These are phyloP conservation scores for Fusarium udum DNA, from an alignment of 2,329 filamentous ascomycete species.

Conservation along the genomic window DNA sequence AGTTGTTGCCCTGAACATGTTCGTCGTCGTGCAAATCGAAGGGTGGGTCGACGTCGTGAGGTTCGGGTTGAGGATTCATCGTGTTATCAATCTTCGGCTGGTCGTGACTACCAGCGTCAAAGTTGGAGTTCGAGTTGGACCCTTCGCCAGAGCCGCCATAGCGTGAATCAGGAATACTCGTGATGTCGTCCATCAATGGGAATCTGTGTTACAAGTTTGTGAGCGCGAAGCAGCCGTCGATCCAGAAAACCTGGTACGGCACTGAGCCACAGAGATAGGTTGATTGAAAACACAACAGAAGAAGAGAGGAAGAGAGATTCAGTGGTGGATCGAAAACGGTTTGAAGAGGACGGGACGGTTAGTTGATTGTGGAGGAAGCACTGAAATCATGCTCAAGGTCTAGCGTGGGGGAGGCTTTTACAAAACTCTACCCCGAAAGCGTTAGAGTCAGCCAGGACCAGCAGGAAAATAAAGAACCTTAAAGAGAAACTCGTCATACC, in stretches of 20 bases:
- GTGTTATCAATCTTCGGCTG: slow-evolving; percentile 14
- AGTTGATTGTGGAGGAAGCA: slow-evolving; percentile 28
- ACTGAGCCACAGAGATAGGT: not conserved
- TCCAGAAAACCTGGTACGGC: slow-evolving; percentile 3
- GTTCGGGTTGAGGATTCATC: slow-evolving; percentile 11
- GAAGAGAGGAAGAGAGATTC: not conserved
- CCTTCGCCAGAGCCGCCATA: slow-evolving; percentile 32
- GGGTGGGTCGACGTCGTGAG: slow-evolving; percentile 1
- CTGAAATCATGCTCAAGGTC: slow-evolving; percentile 16
- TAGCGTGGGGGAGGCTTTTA: slow-evolving; percentile 14
- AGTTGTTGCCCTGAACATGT: slow-evolving; percentile 52
- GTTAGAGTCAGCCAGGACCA: slow-evolving; percentile 20
- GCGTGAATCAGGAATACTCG: slow-evolving; percentile 33
- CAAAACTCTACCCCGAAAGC: slow-evolving; percentile 10
- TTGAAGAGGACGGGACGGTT: slow-evolving; percentile 18
- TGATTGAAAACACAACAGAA: not conserved
- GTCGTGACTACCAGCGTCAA: slow-evolving; percentile 10
- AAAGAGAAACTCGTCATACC: slow-evolving; percentile 34
- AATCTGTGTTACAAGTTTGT: not conserved
- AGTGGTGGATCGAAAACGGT: not conserved
- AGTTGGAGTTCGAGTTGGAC: slow-evolving; percentile 22
- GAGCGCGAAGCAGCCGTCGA: not conserved
- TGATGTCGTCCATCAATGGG: slow-evolving; percentile 46
- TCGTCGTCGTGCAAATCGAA: slow-evolving; percentile 44
- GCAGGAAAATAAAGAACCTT: slow-evolving; percentile 27